Base-by-base conservation (phyloP, 495 filamentous ascomycete genomes). In the Jackrogersella multiformis region DNA sequence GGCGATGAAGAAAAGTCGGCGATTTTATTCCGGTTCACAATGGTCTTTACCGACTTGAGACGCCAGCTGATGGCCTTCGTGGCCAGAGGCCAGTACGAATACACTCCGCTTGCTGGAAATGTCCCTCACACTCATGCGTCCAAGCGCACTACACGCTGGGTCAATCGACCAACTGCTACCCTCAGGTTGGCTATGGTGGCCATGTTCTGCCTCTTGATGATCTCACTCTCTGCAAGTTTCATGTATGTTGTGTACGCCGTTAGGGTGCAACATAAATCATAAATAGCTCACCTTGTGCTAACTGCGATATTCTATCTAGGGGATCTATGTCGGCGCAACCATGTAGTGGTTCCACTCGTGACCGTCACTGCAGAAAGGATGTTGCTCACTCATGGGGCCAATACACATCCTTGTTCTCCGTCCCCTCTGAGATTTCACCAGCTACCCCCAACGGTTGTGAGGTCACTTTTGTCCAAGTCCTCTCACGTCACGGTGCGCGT, bases 401-500 rank as follows among this genome's bases (percentile, higher is more conserved):
- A 71, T 95, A 97, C 76, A 91, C 91, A 18, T 92, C 93, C 12
- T 93, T 86, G 75, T 96, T 90, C 79, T 82, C 86, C 0, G 86
- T 93, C 2, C 83, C 87, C 21, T 90, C 90, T 0, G 74, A 85
- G 5, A 82, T 92, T 39, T 79, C 85, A 3, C 61, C 81, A 1
- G 74, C 78, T 0, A 69, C 90, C 4, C 92, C 92, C 1, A 35
- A 78, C 2, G 77, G 78, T 23, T 97, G 93, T 79, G 74, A 84
- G 44, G 73, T 94, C 61, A 92, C 87, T 34, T 94, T 95, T 73
- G 92, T 84, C 8, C 90, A 94, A 67, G 75, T 93, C 13, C 83
- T 97, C 55, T 90, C 90, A 7, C 85, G 93, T 12, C 93, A 97
- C 76, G 93, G 92, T n/a, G 91, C 91, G 12, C 84, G 93, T 60